Conservation (phyloP, 768 basidiomycete genomes). For the Tylopilus felleus region DNA sequence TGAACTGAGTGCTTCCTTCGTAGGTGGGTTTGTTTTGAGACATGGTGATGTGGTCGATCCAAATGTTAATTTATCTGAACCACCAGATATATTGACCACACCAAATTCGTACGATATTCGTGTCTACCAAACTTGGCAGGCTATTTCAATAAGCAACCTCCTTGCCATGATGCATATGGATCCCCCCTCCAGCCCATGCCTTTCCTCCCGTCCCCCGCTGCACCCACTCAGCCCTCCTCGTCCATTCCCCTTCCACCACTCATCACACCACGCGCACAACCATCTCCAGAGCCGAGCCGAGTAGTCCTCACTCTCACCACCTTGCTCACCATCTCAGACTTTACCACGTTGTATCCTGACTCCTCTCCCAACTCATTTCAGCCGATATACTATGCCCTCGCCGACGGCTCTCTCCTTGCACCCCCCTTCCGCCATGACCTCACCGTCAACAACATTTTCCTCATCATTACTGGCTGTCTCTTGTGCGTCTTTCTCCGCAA, state of each 20-base stretch:
- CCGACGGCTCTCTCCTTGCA: conserved; percentile 5
- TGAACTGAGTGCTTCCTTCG: conserved; percentile 76
- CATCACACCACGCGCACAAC: background rate
- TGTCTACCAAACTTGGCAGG: background rate
- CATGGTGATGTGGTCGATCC: too few relatives aligned
- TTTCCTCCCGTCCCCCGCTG: background rate
- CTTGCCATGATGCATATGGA: background rate
- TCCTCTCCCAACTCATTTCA: background rate
- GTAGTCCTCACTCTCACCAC: conserved; percentile 1
- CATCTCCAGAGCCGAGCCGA: background rate
- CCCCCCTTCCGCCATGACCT: background rate
- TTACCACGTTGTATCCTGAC: background rate
- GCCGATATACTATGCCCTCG: background rate
- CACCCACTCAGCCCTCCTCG: background rate
- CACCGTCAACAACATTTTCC: background rate
- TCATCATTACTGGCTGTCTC: background rate
- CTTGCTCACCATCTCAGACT: background rate
- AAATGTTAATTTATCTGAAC: background rate
- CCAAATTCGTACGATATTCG: too few relatives aligned
- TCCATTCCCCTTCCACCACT: background rate
- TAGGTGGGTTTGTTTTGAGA: conserved; percentile 47
- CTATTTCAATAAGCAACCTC: background rate
- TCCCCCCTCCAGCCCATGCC: background rate
- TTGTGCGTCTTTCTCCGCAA: conserved; percentile 6
- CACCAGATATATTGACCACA: background rate